A percentile compares a stretch with the other conserved stretches of the same genome.
Conservation (phyloP, 768 basidiomycete genomes). For the Lentinula sp. region DNA sequence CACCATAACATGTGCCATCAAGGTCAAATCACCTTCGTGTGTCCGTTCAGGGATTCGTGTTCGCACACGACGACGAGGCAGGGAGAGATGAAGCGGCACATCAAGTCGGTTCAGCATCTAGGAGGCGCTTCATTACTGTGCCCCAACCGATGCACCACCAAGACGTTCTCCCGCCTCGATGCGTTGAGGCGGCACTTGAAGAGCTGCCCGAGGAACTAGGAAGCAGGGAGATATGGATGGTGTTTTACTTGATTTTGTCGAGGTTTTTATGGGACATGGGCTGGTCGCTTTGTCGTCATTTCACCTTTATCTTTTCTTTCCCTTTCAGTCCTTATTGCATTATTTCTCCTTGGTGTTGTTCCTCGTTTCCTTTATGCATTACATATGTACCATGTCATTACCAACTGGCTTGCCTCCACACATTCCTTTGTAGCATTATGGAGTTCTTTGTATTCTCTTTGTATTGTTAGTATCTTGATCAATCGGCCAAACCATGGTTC, state of each 20-base stretch:
- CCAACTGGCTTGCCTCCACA: background rate
- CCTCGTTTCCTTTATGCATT: background rate
- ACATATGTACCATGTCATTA: background rate
- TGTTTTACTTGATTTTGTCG: background rate
- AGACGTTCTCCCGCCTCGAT: background rate
- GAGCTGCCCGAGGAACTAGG: background rate
- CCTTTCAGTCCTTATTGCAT: background rate
- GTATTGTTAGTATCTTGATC: too few species aligned
- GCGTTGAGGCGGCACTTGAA: background rate
- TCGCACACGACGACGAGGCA: background rate
- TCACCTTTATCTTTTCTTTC: background rate
- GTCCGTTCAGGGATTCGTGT: background rate
- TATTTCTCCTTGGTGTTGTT: background rate
- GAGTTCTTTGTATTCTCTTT: too few species aligned
- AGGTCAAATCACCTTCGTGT: background rate
- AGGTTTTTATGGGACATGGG: background rate
- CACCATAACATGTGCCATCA: background rate
- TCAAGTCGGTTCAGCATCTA: background rate
- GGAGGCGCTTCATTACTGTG: background rate
- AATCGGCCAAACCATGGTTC: too few species aligned
- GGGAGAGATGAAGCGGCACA: background rate
- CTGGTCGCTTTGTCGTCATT: background rate
- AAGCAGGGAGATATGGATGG: background rate
- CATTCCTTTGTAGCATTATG: background rate
- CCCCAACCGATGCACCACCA: background rate